Conservation (phyloP, 2,329 filamentous ascomycete species). For the Phialophora chinensis region DNA sequence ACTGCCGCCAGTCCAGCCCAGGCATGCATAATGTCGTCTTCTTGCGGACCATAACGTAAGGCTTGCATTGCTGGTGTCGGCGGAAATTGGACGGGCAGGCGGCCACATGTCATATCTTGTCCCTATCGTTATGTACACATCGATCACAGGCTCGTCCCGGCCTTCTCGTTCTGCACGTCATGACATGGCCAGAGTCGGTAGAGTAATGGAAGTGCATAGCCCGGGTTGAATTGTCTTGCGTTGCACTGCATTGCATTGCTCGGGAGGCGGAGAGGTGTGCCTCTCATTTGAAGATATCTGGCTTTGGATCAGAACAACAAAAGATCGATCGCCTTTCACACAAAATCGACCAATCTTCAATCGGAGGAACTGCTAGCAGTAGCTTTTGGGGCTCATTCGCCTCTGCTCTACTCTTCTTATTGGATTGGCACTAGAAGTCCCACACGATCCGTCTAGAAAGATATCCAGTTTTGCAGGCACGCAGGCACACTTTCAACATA, state of each 20-base stretch:
- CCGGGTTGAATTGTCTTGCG: background rate
- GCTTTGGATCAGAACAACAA: no score
- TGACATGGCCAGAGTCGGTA: no score
- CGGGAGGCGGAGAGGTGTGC: background rate
- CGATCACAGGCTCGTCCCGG: no score
- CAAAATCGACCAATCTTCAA: background rate
- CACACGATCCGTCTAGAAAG: background rate
- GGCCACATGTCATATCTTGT: no score
- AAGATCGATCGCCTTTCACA: background rate
- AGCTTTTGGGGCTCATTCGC: background rate
- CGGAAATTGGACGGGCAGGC: no score
- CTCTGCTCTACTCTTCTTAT: background rate
- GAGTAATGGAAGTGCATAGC: no score
- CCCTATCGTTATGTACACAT: no score
- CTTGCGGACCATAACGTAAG: conserved; percentile 10
- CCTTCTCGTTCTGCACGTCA: no score
- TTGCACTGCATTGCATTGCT: background rate
- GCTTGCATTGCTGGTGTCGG: background rate
- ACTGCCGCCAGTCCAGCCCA: no score
- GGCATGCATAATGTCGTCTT: background rate
- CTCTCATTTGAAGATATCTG: background rate
- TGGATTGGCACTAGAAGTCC: background rate
- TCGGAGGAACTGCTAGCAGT: background rate
- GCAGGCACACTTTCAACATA: conserved; percentile 1
- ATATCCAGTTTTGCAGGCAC: background rate